Base-by-base conservation (phyloP, 2,329 filamentous ascomycete species). In the Colletotrichum lentis region DNA sequence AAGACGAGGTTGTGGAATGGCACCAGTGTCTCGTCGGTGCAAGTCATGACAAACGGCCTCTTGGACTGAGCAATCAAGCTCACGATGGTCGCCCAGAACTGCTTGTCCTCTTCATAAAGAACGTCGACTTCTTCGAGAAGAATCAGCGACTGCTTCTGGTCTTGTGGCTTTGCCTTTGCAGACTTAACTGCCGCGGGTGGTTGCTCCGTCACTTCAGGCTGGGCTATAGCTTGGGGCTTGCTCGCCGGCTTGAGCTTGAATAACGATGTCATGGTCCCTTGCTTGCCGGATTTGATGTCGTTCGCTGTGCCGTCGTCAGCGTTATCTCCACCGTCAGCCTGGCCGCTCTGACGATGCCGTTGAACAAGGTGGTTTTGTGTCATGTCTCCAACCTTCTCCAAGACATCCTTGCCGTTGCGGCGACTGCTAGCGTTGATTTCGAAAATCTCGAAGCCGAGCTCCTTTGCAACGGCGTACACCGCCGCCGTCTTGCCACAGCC, bases 341-440 rank as follows among this genome's bases (percentile, higher is more conserved):
- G 54, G 12, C 71, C 54, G 18, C 78, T 76, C 44, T 77, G 73
- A 20, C 74, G 81, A 66, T 82, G 82, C 56, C 81, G 83, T 62
- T 84, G 83, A 22, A 99, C 95, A 1, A 97, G 85, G 78, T 99
- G 96, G 73, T 99, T 98, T 69, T 90, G 90, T 4, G 94, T 96
- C 95, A 99, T 98, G 78, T 99, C 94, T 47, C 96, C 96, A 52
- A 99, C 93, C 73, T 88, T 92, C 74, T 99, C 96, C 41, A 97
- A 77, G 55, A 99, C 89, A 74, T 99, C 96, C 76, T 91, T 96
- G 39, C 94, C 95, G 74, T 88, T 97, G 70, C 96, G 86, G 58
- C 94, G 89, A 72, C 88, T 93, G 69, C 93, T 88, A 0, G 95
- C 82, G 74, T 97, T 96, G 75, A 99, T 94, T 78, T 99, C 96